These are phyloP conservation scores for Phaeosphaeria sp. DNA, from an alignment of 2,329 filamentous ascomycete genomes.

Conservation along the genomic window DNA sequence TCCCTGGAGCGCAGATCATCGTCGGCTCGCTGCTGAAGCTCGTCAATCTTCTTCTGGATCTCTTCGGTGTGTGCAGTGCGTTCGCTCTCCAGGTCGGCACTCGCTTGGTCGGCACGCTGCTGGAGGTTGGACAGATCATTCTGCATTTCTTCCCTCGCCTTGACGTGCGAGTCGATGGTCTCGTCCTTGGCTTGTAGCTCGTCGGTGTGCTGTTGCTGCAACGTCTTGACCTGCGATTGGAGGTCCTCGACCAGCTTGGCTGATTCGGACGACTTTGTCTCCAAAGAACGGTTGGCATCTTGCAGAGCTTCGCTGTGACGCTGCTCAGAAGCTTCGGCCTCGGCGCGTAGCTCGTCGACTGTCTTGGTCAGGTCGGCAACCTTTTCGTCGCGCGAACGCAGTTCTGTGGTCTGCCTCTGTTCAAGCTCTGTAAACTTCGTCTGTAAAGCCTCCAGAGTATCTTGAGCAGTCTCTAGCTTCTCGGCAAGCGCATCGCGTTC, in stretches of 20 bases:
- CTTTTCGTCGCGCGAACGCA: constrained; percentile 36
- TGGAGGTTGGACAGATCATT: constrained; percentile 35
- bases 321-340: constrained; percentile 29
- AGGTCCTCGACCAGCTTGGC: constrained; percentile 41
- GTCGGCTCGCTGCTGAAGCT: constrained; percentile 35
- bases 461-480: constrained; percentile 29
- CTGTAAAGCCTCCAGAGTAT: constrained; percentile 36
- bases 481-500: constrained; percentile 34
- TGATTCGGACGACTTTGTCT: constrained; percentile 38
- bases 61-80: constrained; percentile 34
- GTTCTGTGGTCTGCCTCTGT: constrained; percentile 34
- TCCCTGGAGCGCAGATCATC: constrained; percentile 35
- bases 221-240: constrained; percentile 35
- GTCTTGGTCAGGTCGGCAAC: constrained; percentile 35
- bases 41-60: constrained; percentile 34
- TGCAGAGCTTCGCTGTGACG: constrained; percentile 31
- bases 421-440: constrained; percentile 34
- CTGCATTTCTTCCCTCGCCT: constrained; percentile 33
- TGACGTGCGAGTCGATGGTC: constrained; percentile 30
- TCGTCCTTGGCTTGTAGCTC: constrained; percentile 41
- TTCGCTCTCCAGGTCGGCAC: constrained; percentile 37
- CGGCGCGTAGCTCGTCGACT: constrained; percentile 31
- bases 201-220: constrained; percentile 43
- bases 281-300: constrained; percentile 32
- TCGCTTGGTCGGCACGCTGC: constrained; percentile 36